A percentile compares a stretch with the other conserved stretches of the same genome.
Evolutionary conservation across 805 yeast species (phyloP).

Genomic region (Vanderwaltozyma yarrowii): DNA sequence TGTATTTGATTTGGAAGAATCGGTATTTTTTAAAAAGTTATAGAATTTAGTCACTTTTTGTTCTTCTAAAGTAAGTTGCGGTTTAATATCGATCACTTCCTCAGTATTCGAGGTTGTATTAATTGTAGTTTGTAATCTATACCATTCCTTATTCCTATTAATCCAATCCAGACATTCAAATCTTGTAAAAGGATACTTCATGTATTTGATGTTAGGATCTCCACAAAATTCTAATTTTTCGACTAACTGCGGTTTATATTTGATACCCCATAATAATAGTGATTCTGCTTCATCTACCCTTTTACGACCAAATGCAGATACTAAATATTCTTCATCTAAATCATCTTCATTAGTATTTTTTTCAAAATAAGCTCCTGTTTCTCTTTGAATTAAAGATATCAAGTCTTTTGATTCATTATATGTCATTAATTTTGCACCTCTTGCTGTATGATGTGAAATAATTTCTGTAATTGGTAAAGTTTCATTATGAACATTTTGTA

Average conservation of each 20-base stretch:
- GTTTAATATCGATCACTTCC: too few relatives aligned
- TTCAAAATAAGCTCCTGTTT: conserved; percentile 17
- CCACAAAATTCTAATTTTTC: conserved; percentile 5
- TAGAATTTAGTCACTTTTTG: conserved; percentile 12
- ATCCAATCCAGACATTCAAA: conserved; percentile 22
- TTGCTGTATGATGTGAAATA: conserved; percentile 10
- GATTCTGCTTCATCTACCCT: conserved; percentile 18
- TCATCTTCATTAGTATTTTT: neutral
- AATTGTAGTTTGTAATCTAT: conserved; percentile 11
- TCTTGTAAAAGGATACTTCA: conserved; percentile 20
- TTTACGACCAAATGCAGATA: conserved; percentile 24
- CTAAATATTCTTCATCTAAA: conserved; percentile 3
- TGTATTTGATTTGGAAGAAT: neutral
- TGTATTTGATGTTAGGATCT: conserved; percentile 1
- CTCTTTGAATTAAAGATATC: conserved; percentile 14
- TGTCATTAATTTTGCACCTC: conserved; percentile 2
- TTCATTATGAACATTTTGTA: conserved; percentile 18
- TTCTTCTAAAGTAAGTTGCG: conserved; percentile 1
- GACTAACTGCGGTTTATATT: conserved; percentile 13
- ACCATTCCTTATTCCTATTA: conserved; percentile 16
- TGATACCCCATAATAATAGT: conserved; percentile 17
- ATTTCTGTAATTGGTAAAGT: conserved; percentile 6
- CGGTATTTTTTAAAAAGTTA: conserved; percentile 5
- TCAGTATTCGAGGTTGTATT: neutral
- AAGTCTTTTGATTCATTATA: conserved; percentile 6